phyloP scores from a whole-genome alignment of 2,329 filamentous ascomycete species.

The Cladosporium sp. region DNA sequence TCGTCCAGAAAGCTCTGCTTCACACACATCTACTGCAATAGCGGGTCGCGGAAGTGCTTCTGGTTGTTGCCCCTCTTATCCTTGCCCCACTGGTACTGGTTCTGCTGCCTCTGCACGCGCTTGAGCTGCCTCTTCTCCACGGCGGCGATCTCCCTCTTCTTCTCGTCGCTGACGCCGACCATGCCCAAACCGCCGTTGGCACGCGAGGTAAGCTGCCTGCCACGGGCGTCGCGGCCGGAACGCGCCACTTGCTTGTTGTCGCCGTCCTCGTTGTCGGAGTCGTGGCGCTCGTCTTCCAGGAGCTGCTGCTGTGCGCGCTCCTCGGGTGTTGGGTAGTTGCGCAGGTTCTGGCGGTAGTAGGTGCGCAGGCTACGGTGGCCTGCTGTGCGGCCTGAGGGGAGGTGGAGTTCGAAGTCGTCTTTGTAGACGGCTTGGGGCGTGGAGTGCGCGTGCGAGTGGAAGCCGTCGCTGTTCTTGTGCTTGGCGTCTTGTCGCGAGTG shows the following conservation, averaged over 20 bases:
- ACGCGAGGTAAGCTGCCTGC: constrained; percentile 53
- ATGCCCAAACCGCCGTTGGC: constrained; percentile 73
- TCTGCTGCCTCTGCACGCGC: constrained; percentile 49
- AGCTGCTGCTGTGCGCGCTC: constrained; percentile 69
- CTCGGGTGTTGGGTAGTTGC: constrained; percentile 72
- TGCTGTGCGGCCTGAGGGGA: constrained; percentile 83
- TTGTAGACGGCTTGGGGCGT: constrained; percentile 77
- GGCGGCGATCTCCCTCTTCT: constrained; percentile 64
- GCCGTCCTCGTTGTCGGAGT: constrained; percentile 46
- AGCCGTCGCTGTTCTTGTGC: constrained; percentile 72
- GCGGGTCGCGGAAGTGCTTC: constrained; percentile 63
- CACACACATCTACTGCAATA: constrained; percentile 31
- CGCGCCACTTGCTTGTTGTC: constrained; percentile 33
- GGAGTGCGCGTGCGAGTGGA: constrained; percentile 73
- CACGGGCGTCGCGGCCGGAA: constrained; percentile 21
- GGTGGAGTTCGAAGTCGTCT: constrained; percentile 88
- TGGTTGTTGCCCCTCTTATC: constrained; percentile 75
- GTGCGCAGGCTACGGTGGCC: constrained; percentile 83
- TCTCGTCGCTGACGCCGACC: constrained; percentile 69
- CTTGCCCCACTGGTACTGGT: constrained; percentile 62
- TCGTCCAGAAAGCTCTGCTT: no score
- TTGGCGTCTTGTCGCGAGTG: constrained; percentile 67
- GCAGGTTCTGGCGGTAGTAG: constrained; percentile 91
- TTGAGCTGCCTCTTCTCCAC: constrained; percentile 67
- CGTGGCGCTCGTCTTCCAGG: constrained; percentile 44